Evolutionary conservation across 768 basidiomycete genomes (phyloP), one percentile per base, ranked within the genome.

Genomic region (Rickenella mellea): DNA sequence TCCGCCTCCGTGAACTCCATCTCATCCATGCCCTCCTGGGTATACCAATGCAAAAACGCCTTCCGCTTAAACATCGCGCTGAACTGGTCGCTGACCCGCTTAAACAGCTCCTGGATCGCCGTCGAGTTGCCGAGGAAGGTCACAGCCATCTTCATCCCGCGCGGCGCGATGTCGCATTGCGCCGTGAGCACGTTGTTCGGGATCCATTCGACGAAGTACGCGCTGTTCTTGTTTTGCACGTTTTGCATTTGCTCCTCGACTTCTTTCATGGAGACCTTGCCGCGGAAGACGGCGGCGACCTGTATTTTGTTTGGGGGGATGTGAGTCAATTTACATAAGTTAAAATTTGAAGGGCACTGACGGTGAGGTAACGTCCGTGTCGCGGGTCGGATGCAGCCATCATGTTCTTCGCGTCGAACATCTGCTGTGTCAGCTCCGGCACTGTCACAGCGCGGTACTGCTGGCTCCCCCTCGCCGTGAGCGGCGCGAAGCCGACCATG

Each of bases 351-450:
- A 32, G 10, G 29, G 27, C 11, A 55, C 76, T 40, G 53, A 83
- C 94, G 29, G 96, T 99, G 47, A 99, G 83, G 71, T 98, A 99
- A 54, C 92, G 87, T 49, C 96, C 96, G 53, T 96, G 87, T 58
- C 92, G 73, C 30, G 96, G 96, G 70, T 97, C 92, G 19, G 87
- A 87, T 19, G 96, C 96, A 53, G 93, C 91, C 92, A 97, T 94
- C 90, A 94, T 93, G 82, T 97, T 97, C 80, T 96, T 97, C 33
- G 92, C 89, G 55, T 97, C 94, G 64, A 98, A 99, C 93, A 98
- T 98, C 58, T 99, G 96, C 60, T 91, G 86, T 6, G 96, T 97
- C 47, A 99, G 76, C 65, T 99, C 96, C 25, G 96, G 91, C 29
- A 99, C 93, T 44, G 88, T 89, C 55, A 98, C 89, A 27, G 92